phyloP scores from a whole-genome alignment of 139 green algal genomes.

The Closterium sp. region DNA sequence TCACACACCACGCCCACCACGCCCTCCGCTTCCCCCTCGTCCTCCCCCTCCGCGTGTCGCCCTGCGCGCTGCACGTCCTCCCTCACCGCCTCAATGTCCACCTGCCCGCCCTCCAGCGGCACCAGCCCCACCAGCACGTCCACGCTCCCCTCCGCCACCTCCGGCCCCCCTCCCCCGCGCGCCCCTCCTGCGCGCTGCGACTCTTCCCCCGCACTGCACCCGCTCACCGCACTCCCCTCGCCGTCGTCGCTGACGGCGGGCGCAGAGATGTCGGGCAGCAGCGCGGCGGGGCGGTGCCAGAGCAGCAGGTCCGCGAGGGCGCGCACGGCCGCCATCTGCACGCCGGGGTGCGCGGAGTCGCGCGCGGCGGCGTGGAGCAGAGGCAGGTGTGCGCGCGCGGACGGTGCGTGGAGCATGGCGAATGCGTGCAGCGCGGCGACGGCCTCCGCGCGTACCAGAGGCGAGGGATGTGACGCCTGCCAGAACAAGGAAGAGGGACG shows the following conservation, averaged over 20 bases:
- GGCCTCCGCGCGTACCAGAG: not conserved
- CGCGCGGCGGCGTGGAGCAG: not conserved
- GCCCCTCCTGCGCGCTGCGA: not conserved
- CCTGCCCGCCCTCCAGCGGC: not conserved
- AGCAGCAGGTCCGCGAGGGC: not conserved
- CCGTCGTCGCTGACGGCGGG: not conserved
- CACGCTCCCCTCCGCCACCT: not conserved
- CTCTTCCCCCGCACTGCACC: not conserved
- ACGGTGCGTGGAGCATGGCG: not conserved
- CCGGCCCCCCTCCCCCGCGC: too few species aligned
- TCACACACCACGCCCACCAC: not conserved
- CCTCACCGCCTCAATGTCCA: not conserved
- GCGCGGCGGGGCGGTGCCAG: not conserved
- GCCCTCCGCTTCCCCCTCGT: not conserved
- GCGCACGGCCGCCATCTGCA: not conserved
- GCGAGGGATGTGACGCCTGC: not conserved
- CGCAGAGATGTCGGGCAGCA: not conserved
- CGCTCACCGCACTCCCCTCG: not conserved
- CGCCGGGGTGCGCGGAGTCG: not conserved
- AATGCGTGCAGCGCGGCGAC: not conserved
- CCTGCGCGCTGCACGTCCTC: not conserved
- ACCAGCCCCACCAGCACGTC: not conserved
- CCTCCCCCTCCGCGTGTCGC: not conserved
- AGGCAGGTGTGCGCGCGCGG: not conserved
- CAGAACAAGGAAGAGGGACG: not conserved